Percentiles rank a stretch among this genome's conserved stretches.
These are phyloP conservation scores for Hirsutella minnesotensis DNA, from an alignment of 2,329 filamentous ascomycete species.

Conservation along the genomic window DNA sequence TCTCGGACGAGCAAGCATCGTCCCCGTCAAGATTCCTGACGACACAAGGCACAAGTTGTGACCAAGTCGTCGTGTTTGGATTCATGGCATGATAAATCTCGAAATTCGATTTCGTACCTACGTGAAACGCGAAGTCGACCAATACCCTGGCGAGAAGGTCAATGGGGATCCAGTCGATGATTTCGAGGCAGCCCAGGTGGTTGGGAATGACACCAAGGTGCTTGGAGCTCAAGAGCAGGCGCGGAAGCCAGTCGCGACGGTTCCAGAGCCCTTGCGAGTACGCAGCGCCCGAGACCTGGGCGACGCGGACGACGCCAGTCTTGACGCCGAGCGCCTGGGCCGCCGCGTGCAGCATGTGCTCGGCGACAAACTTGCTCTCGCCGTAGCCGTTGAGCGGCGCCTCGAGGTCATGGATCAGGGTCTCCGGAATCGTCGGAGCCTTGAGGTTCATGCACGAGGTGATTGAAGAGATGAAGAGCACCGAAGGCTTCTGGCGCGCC, in stretches of 20 bases:
- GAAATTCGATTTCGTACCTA: not conserved
- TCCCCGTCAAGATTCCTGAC: not conserved
- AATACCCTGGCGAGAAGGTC: slow-evolving; percentile 2
- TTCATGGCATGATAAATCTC: slow-evolving; percentile 3
- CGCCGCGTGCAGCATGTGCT: slow-evolving; percentile 2
- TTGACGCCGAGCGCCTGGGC: not conserved
- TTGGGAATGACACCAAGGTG: slow-evolving; percentile 3
- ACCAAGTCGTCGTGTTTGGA: slow-evolving; percentile 3
- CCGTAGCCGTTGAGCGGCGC: slow-evolving; percentile 2
- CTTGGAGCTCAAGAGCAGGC: slow-evolving; percentile 3
- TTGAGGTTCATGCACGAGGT: slow-evolving; percentile 2
- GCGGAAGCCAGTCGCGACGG: slow-evolving; percentile 4
- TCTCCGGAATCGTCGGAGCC: slow-evolving; percentile 1
- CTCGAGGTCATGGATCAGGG: not conserved
- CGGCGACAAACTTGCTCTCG: slow-evolving; percentile 5
- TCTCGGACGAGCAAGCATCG: no score
- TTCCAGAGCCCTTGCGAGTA: slow-evolving; percentile 3
- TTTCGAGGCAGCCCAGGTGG: slow-evolving; percentile 1
- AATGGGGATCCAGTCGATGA: slow-evolving; percentile 6
- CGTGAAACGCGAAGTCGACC: not conserved
- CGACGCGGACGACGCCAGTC: slow-evolving; percentile 2
- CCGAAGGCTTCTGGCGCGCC: not conserved
- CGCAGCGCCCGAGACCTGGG: slow-evolving; percentile 2
- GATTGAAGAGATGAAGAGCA: slow-evolving; percentile 6
- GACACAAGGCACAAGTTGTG: slow-evolving; percentile 1